Percentiles rank a stretch among this genome's conserved stretches.
Evolutionary conservation across 192 early-diverging fungal genomes (phyloP).

Genomic region (Allomyces macrogynus): DNA sequence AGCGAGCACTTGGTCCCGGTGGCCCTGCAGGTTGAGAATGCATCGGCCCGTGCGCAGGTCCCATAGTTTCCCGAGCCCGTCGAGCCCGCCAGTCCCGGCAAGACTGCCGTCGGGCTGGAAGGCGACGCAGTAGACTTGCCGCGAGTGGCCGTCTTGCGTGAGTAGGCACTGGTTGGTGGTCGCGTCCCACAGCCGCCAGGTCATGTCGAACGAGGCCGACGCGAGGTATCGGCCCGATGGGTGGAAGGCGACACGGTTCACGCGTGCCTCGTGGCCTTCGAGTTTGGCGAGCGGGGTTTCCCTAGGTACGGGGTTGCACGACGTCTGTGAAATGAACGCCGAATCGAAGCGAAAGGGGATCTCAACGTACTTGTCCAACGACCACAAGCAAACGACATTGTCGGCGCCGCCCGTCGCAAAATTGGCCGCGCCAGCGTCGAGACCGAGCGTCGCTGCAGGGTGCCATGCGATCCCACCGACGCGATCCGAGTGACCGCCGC

Average conservation of each 20-base stretch:
- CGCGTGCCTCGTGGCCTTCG: constrained; percentile 60
- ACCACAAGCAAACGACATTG: constrained; percentile 60
- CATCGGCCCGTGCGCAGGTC: constrained; percentile 81
- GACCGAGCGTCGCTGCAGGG: constrained; percentile 45
- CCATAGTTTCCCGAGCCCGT: constrained; percentile 87
- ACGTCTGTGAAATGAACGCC: background rate
- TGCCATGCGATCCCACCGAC: constrained; percentile 80
- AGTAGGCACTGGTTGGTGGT: constrained; percentile 53
- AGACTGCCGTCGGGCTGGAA: constrained; percentile 86
- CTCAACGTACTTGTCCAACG: constrained; percentile 41
- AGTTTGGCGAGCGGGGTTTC: constrained; percentile 55
- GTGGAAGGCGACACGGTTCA: constrained; percentile 74
- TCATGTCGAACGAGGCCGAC: constrained; percentile 52
- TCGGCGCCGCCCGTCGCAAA: constrained; percentile 73
- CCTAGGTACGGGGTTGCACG: constrained; percentile 8
- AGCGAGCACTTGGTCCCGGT: constrained; percentile 70
- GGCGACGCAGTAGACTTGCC: constrained; percentile 75
- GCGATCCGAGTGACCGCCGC: constrained; percentile 60
- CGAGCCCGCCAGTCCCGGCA: constrained; percentile 76
- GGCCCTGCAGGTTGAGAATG: constrained; percentile 70
- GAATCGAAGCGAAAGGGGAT: background rate
- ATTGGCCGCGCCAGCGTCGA: constrained; percentile 36
- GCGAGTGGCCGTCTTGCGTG: constrained; percentile 83
- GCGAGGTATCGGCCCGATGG: constrained; percentile 71
- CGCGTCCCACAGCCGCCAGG: constrained; percentile 95